Evolutionary conservation across 148 eudicot species (phyloP), one percentile per base, ranked within the genome.

Genomic region (Camellia sinensis): DNA sequence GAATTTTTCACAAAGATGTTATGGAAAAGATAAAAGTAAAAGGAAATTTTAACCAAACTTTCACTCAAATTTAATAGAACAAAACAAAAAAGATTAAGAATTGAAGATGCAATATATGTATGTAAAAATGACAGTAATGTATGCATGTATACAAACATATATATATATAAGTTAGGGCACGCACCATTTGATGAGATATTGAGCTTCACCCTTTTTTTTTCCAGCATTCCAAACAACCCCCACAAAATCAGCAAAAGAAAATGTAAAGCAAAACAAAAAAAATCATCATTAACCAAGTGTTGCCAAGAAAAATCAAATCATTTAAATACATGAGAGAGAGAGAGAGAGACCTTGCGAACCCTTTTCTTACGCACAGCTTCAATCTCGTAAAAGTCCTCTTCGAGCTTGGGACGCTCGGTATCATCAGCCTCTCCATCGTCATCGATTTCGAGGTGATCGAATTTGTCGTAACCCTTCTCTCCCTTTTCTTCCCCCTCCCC

Each of bases 141-240:
- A 74, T 7, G 5, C 17, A 60, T 18, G 53, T 43, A 59, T 37
- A 57, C 21, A 29, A 29, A 29, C 37, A 29, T 29, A 29, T 29
- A 29, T 11, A 44, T n/a, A 48, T 43, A 45, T 70, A 62, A 5
- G 72, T 48, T 73, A 83, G 77, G 77, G 76, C 43, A 89, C 98
- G 66, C 85, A 96, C 99, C 99, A 96, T 90, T 93, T 96, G 79
- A 96, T 92, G 81, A 93, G 88, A 89, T 92, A 96, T 79, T 93
- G 99, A 65, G 85, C 84, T 87, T 89, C 85, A 5, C 99, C 98
- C 98, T 96, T 66, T 64, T 76, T 80, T 74, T 29, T 1, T 0
- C 81, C 80, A 86, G 80, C 82, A 84, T 68, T 82, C 76, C 56
- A 29, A 67, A 62, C 77, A 80, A 70, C 3, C 77, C 1, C 66